These are phyloP conservation scores for Exidia glandulosa DNA, from an alignment of 768 basidiomycete species.

Conservation along the genomic window DNA sequence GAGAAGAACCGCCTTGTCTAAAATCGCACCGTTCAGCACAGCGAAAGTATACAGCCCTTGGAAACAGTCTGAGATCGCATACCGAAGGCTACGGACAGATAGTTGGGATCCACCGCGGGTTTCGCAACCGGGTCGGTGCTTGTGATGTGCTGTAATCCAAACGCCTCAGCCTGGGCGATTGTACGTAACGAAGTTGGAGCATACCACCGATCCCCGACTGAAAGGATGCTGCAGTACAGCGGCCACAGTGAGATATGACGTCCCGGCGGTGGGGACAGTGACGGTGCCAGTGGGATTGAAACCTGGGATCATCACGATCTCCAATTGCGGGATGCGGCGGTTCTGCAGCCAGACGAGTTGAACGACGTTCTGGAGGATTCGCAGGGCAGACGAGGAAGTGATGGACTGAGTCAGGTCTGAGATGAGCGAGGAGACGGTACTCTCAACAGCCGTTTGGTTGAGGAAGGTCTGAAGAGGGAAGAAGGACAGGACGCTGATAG, in stretches of 20 bases:
- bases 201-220: constrained; percentile 34
- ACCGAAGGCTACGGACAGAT: constrained; percentile 39
- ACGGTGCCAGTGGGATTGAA: constrained; percentile 28
- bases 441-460: constrained; percentile 12
- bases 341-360: constrained; percentile 15
- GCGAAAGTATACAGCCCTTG: constrained; percentile 11
- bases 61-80: constrained; percentile 38
- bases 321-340: neutral
- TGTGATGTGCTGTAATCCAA: neutral
- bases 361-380: constrained; percentile 25
- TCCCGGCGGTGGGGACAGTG: neutral
- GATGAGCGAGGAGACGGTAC: neutral
- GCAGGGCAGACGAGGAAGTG: constrained; percentile 39
- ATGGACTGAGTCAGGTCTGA: constrained; percentile 23
- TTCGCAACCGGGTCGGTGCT: constrained; percentile 35
- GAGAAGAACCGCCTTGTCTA: constrained; percentile 38
- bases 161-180: constrained; percentile 2
- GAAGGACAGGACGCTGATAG: constrained; percentile 4
- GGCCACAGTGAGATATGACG: constrained; percentile 36
- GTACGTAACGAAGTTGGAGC: constrained; percentile 27
- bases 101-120: constrained; percentile 38
- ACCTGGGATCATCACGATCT: constrained; percentile 29
- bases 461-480: constrained; percentile 6
- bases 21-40: neutral
- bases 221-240: constrained; percentile 50